phyloP scores from a whole-genome alignment of 2,329 filamentous ascomycete species.

The Aspergillus udagawae region DNA sequence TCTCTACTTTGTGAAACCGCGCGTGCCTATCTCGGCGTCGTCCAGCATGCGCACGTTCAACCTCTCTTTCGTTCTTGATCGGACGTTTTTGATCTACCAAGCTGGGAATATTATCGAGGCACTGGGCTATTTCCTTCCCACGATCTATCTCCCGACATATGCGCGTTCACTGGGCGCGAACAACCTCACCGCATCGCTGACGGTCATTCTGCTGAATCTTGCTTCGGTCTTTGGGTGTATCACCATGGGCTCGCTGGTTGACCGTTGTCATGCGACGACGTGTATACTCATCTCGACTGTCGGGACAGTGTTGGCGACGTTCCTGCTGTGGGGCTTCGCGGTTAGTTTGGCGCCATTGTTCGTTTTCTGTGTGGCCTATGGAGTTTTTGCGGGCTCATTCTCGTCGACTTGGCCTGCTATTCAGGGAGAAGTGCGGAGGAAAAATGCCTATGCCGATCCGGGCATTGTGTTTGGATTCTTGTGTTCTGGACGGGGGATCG shows the following conservation, averaged over 20 bases:
- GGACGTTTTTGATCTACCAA: constrained; percentile 46
- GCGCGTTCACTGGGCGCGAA: constrained; percentile 25
- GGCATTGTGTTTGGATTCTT: constrained; percentile 40
- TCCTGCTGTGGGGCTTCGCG: constrained; percentile 48
- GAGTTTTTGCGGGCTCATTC: constrained; percentile 44
- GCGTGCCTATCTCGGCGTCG: constrained; percentile 16
- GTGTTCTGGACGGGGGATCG: constrained; percentile 30
- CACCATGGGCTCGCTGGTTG: constrained; percentile 36
- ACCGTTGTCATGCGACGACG: constrained; percentile 37
- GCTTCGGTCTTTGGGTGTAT: constrained; percentile 31
- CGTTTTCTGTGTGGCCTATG: constrained; percentile 42
- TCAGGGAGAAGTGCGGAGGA: constrained; percentile 39
- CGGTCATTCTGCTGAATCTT: constrained; percentile 30
- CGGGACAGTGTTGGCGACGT: constrained; percentile 39
- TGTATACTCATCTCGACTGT: constrained; percentile 41
- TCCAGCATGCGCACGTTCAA: background rate
- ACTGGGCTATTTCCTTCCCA: constrained; percentile 36
- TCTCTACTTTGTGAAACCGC: constrained; percentile 29
- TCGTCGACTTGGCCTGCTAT: constrained; percentile 45
- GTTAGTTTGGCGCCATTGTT: constrained; percentile 38
- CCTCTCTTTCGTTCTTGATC: constrained; percentile 16
- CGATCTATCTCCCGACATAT: constrained; percentile 37
- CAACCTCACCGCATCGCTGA: constrained; percentile 22
- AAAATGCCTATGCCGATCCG: constrained; percentile 37
- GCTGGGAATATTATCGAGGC: constrained; percentile 39